Percentiles rank a stretch among this genome's conserved stretches.
These are phyloP conservation scores for Xanthoparmelia taractica DNA, from an alignment of 495 filamentous ascomycete species.

Conservation along the genomic window DNA sequence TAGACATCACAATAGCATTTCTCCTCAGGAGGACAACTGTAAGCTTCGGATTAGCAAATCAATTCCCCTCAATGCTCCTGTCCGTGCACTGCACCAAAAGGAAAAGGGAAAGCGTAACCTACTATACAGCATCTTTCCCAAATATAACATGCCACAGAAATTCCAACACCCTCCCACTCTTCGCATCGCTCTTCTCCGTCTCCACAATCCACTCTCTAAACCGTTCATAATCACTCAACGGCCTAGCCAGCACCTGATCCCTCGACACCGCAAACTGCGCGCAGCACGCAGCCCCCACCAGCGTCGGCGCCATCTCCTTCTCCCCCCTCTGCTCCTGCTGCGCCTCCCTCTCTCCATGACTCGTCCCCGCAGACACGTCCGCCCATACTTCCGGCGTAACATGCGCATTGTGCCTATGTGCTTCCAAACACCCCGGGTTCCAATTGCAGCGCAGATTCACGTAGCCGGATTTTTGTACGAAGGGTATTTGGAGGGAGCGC, in stretches of 20 bases:
- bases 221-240: conserved; percentile 45
- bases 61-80: not conserved
- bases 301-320: conserved; percentile 27
- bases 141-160: conserved; percentile 68
- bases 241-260: conserved; percentile 41
- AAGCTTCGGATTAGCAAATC: conserved; percentile 27
- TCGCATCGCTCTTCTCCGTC: conserved; percentile 48
- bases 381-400: conserved; percentile 34
- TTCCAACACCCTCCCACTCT: conserved; percentile 60
- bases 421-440: conserved; percentile 40
- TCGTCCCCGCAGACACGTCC: conserved; percentile 36
- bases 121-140: conserved; percentile 41
- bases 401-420: conserved; percentile 31
- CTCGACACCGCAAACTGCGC: conserved; percentile 61
- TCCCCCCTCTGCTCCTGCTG: conserved; percentile 8
- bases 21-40: conserved; percentile 42
- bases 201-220: conserved; percentile 55
- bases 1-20: conserved; percentile 46
- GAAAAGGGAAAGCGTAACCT: conserved; percentile 19
- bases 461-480: conserved; percentile 40
- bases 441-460: conserved; percentile 43
- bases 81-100: not conserved
- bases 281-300: conserved; percentile 50
- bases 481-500: conserved; percentile 34
- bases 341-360: conserved; percentile 40